Percentiles rank a stretch among this genome's conserved stretches.
These are phyloP conservation scores for Cytospora schulzeri DNA, from an alignment of 2,329 filamentous ascomycete species.

Conservation along the genomic window DNA sequence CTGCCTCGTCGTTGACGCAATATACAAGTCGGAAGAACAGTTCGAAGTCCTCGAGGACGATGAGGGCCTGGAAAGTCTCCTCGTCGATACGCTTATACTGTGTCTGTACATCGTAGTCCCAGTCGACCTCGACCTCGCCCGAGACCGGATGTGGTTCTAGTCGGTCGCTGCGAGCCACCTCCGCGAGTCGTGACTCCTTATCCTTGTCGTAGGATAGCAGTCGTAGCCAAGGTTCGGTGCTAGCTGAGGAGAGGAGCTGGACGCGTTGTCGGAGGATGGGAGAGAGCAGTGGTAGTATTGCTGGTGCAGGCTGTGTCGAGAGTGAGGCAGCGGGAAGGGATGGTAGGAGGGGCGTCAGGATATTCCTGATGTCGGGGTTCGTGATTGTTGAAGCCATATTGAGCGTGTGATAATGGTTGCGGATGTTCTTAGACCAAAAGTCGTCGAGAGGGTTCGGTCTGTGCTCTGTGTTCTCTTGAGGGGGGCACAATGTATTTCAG, in stretches of 20 bases:
- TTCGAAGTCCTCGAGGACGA: slow-evolving; percentile 60
- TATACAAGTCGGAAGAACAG: slow-evolving; percentile 70
- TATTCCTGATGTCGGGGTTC: slow-evolving; percentile 49
- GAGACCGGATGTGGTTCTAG: slow-evolving; percentile 81
- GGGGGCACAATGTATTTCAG: slow-evolving; percentile 16
- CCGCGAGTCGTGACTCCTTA: slow-evolving; percentile 59
- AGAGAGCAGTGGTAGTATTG: slow-evolving; percentile 61
- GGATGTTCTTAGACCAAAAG: neutral
- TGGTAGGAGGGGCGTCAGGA: slow-evolving; percentile 60
- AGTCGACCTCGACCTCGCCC: slow-evolving; percentile 76
- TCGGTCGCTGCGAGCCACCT: slow-evolving; percentile 61
- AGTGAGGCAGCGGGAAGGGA: slow-evolving; percentile 61
- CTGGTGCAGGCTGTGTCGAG: slow-evolving; percentile 58
- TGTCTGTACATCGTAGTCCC: slow-evolving; percentile 63
- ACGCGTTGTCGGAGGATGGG: slow-evolving; percentile 68
- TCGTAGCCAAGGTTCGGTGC: slow-evolving; percentile 70
- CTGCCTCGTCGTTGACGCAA: slow-evolving; percentile 66
- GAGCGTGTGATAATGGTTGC: neutral
- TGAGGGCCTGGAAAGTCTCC: slow-evolving; percentile 72
- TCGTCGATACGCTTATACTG: slow-evolving; percentile 70
- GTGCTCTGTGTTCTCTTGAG: neutral
- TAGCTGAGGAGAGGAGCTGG: slow-evolving; percentile 62
- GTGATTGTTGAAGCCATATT: slow-evolving; percentile 39
- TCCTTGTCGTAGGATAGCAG: slow-evolving; percentile 69
- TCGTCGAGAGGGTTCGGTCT: neutral